Evolutionary conservation across 192 early-diverging fungal genomes (phyloP), one percentile per base, ranked within the genome.

Genomic region (Allomyces macrogynus): DNA sequence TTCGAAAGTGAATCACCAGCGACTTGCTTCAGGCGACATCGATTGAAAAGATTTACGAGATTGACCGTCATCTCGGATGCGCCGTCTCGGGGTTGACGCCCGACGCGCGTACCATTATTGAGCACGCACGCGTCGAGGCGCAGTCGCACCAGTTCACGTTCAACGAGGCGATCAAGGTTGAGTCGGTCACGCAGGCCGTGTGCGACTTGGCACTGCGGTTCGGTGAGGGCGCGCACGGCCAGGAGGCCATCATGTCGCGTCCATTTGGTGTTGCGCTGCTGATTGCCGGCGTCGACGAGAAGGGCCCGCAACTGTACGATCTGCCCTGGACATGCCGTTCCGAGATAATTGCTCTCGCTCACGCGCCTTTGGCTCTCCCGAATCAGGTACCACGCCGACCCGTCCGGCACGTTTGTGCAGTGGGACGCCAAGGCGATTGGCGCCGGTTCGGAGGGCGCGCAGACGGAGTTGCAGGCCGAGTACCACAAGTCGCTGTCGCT

Each of bases 401-500:
- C 96, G 16, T 96, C 95, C 63, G 96, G 96, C 63, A 99, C 96
- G 7, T 95, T 93, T 67, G 89, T 87, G 74, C 80, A 82, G 63
- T 97, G 90, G 73, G 84, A 96, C 69, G 94, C 94, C 23, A 99
- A 99, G 77, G 96, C 96, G 9, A 99, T 99, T 69, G 96, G 96
- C 40, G 94, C 93, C 25, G 96, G 96, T 60, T 95, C 93, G 4
- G 96, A 99, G 73, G 96, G 96, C 27, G 96, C 96, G 43, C 93
- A 97, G 72, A 90, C 92, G 4, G 94, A 94, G 74, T 77, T 99
- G 64, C 90, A 99, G 73, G 92, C 95, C 76, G 87, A 95, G 71
- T 99, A 91, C 69, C 90, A 97, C 71, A 83, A 89, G 82, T 87
- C 87, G 3, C 75, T 97, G 62, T 88, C 86, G 3, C 71, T 97